Evolutionary conservation across 2,329 filamentous ascomycete genomes (phyloP).

Genomic region (Emergomyces africanus): DNA sequence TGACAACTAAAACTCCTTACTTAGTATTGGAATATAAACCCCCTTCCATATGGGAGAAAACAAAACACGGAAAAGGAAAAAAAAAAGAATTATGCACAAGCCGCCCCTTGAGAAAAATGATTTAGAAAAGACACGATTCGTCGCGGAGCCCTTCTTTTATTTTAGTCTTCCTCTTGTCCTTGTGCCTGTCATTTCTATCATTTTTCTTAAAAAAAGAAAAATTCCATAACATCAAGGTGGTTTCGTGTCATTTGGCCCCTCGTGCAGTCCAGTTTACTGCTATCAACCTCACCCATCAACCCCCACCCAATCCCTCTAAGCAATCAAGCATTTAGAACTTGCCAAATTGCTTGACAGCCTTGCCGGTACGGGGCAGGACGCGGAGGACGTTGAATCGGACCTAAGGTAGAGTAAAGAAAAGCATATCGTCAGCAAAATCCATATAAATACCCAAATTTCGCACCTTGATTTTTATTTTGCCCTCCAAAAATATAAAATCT

Average conservation of each 20-base stretch:
- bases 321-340: conserved; percentile 67
- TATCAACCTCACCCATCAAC: conserved; percentile 11
- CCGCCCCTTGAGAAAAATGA: neutral
- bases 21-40: conserved; percentile 7
- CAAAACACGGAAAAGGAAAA: conserved; percentile 6
- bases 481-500: neutral
- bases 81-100: conserved; percentile 5
- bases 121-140: neutral
- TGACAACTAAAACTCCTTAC: conserved; percentile 11
- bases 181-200: conserved; percentile 2
- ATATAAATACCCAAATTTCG: neutral
- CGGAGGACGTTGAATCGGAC: conserved; percentile 99
- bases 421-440: neutral
- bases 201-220: neutral
- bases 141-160: neutral
- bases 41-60: conserved; percentile 5
- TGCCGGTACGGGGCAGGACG: conserved; percentile 93
- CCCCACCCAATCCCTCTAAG: conserved; percentile 17
- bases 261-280: conserved; percentile 12
- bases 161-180: neutral
- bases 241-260: conserved; percentile 4
- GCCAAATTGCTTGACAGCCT: conserved; percentile 93
- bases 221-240: neutral
- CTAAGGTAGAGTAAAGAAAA: conserved; percentile 33
- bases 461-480: neutral